Evolutionary conservation across 2,329 filamentous ascomycete species (phyloP), one percentile per base, ranked within the genome.

Genomic region (Colletotrichum graminicola): DNA sequence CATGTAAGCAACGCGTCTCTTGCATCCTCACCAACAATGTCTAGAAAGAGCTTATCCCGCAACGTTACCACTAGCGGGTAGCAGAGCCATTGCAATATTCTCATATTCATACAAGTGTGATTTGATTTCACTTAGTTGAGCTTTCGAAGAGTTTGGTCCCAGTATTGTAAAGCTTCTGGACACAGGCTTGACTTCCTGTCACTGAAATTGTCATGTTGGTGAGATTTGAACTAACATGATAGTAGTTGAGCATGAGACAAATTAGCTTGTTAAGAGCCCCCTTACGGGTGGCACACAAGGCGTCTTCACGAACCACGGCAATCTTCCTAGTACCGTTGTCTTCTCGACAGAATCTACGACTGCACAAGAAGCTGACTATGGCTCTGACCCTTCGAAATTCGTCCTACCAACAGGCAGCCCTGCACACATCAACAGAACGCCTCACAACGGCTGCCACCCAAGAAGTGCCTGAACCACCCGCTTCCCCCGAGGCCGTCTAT

Each of bases 401-500:
- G n/a, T 54, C 18, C 12, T 47, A 21, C 10, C 61, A 59, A 3
- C 63, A 71, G 32, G 54, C 43, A 18, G 60, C 72, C 14, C 49
- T 73, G 3, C 73, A 73, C 43, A 74, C 67, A n/a, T 71, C 71
- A 4, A 34, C 71, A 21, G 66, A 64, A 36, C 47, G 47, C 26
- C 67, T 68, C 21, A 51, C 64, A 18, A 52, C 67, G 8, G 39
- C 64, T 11, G 29, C 72, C 47, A 52, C 51, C 52, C 74, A 63
- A 41, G 66, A 56, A 61, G 73, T 54, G 66, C 74, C 34, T 62
- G 75, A 54, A 72, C 54, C 16, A 41, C 66, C 73, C 26, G 76
- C 67, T 49, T 65, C 74, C 52, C 60, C 57, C 56, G 76, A 66
- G 39, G 69, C 74, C 26, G 76, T 79, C n/a, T 95, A 95, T 79